Evolutionary conservation across 371 early-diverging fungal species (phyloP), one percentile per base, ranked within the genome.

Genomic region (Mucor lusitanicus): DNA sequence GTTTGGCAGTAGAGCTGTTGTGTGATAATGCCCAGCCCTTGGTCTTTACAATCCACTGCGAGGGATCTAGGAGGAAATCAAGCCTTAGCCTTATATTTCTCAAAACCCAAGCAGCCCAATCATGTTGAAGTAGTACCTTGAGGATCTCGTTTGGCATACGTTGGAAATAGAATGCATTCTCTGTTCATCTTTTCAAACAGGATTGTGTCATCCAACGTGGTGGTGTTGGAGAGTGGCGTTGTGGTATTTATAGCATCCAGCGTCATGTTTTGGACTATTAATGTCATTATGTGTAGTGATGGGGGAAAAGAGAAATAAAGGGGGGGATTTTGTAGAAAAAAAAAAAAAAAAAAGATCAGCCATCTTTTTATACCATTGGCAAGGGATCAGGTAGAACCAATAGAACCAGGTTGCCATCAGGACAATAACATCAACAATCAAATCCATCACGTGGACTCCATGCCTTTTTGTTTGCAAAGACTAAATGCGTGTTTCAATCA

Each of bases 21-120:
- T 77, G 77, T 0, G 80, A 81, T 55, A 81, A 59, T 13, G 81
- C 81, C 81, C 81, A 81, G 2, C 78, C 81, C 66, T 68, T 76
- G 6, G 65, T 69, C 57, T 68, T 72, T 27, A 78, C 64, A 23
- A 76, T 63, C 81, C 81, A 81, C 66, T 76, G 56, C 30, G 69
- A 59, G 17, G 62, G 30, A 60, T 70, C 72, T 75, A 71, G 8
- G 13, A 37, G 13, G 13, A 13, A 11, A 2, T 37, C 13, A 13
- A 4, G 11, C n/a, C 30, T 27, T 23, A 12, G 27, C 15, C 42
- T 7, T 40, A 0, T 39, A 27, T 4, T 39, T 39, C 8, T 8
- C 9, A 11, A 37, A 12, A 19, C n/a, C 37, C n/a, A 12, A 30
- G n/a, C 37, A 35, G 17, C n/a, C n/a, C 37, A 53, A 17, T 23